Evolutionary conservation across 2,329 filamentous ascomycete species (phyloP), one percentile per base, ranked within the genome.

Genomic region (Rhexocercosporidium sp.): DNA sequence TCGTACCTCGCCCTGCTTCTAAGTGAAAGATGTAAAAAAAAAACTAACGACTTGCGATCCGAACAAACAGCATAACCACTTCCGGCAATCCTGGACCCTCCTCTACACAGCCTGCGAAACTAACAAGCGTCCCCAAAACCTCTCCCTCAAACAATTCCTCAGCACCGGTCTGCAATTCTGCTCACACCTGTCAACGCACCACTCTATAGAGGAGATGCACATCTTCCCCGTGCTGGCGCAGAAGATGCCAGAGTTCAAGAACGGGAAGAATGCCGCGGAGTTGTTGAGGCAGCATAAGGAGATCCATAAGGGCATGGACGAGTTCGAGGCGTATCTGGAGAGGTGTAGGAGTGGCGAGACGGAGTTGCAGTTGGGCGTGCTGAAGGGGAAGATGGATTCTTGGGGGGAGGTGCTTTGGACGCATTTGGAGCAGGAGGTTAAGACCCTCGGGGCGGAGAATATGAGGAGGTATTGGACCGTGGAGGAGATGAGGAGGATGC

Each of bases 351-450:
- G 77, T 14, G 88, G 92, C 0, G 90, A 94, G 81, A 81, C 76
- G 37, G 86, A 88, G 65, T 79, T 90, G 56, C 82, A 85, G 67
- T 75, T 88, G 75, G 70, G 64, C 18, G 87, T 88, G 74, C 77
- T 97, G 77, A 90, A 89, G 81, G 82, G 78, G 41, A 85, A 92
- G 74, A 89, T 97, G 88, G 92, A 96, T 78, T 79, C 78, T 4
- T 97, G 94, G 87, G 92, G 92, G 12, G 82, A 83, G 11, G 92
- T 97, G 70, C 78, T 97, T 59, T 95, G 93, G 92, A 82, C 81
- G 75, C 94, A 97, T 83, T 81, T 97, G 68, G 92, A 96, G 74
- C 90, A 94, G 73, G 94, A 97, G 83, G 93, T 97, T 8, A 82
- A 84, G 78, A 86, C 91, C 71, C 79, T 97, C 37, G 87, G 90